Percentiles rank a stretch among this genome's conserved stretches.
These are phyloP conservation scores for Salvia rosmarinus DNA, from an alignment of 257 asterid species.

Conservation along the genomic window DNA sequence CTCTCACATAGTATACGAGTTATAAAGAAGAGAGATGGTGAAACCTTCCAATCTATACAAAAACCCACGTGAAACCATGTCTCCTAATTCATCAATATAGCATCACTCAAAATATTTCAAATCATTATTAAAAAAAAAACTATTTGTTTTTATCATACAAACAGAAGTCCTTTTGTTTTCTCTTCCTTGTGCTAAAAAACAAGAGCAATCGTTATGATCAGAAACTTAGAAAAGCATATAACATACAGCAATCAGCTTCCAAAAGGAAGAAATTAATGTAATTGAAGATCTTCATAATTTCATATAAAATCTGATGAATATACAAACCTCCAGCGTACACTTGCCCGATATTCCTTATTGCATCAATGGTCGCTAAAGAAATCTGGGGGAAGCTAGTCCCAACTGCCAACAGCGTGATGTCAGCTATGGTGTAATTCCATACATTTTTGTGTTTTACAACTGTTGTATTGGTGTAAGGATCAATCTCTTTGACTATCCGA, in stretches of 20 bases:
- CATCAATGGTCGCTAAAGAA: slow-evolving; percentile 93
- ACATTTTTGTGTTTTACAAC: slow-evolving; percentile 59
- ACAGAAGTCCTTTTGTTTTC: not conserved
- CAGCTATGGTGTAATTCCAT: slow-evolving; percentile 92
- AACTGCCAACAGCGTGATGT: slow-evolving; percentile 82
- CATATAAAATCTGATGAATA: slow-evolving; percentile 10
- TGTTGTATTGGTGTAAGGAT: slow-evolving; percentile 60
- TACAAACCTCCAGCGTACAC: slow-evolving; percentile 85
- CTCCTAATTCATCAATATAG: slow-evolving; percentile 10
- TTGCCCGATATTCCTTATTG: slow-evolving; percentile 76
- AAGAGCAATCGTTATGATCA: not conserved
- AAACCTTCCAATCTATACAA: not conserved
- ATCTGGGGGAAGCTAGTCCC: slow-evolving; percentile 99
- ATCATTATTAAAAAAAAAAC: not conserved
- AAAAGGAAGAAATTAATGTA: not conserved
- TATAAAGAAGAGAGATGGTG: not conserved
- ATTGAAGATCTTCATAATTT: slow-evolving; percentile 1
- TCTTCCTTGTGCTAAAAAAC: not conserved
- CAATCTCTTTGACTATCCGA: slow-evolving; percentile 61
- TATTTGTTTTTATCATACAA: not conserved
- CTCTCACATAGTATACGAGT: not conserved
- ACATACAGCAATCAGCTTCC: not conserved
- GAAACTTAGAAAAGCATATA: not conserved
- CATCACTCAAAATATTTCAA: not conserved
- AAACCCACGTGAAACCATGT: slow-evolving; percentile 3